Evolutionary conservation across 2,329 filamentous ascomycete genomes (phyloP), one percentile per base, ranked within the genome.

Genomic region (Paraphoma sp.): DNA sequence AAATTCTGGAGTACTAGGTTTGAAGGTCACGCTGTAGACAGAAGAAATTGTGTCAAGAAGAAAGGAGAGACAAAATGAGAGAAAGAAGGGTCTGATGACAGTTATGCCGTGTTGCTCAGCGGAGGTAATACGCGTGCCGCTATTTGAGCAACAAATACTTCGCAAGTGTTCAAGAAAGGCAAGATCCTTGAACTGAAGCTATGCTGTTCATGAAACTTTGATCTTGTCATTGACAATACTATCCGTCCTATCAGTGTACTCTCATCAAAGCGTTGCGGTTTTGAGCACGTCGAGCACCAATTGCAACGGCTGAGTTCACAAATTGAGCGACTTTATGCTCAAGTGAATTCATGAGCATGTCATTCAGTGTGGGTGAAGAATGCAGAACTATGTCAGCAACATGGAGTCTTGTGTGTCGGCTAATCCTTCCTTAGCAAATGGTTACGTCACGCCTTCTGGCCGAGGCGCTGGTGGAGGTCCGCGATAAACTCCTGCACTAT

Each of bases 361-460:
- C 14, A 7, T 14, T 14, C 14, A 10, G 33, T 36, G 33, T 36
- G 14, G 33, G 33, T 10, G 14, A 36, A 10, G 33, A 36, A 10
- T 3, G 14, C 14, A 10, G 33, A 36, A 10, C 6, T 36, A 14
- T 36, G 33, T 5, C 17, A 30, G 33, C 16, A 10, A n/a, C 16
- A 33, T n/a, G 30, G 10, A 7, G 36, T 46, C 18, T 6, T 17
- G 16, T 29, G 4, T 12, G n/a, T 48, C 38, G 38, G 51, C 51
- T 53, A 53, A 43, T 38, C 44, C 51, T 53, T 48, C 51, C 45
- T 14, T n/a, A 12, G 6, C 18, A 11, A n/a, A 9, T 28, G 7
- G 30, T 36, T 48, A 48, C 51, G 51, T 53, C 51, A 48, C 18
- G 33, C 50, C 48, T n/a, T 51, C 16, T 4, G 41, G n/a, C 50